phyloP scores from a whole-genome alignment of 805 yeast genomes.

The Starmerella apis region DNA sequence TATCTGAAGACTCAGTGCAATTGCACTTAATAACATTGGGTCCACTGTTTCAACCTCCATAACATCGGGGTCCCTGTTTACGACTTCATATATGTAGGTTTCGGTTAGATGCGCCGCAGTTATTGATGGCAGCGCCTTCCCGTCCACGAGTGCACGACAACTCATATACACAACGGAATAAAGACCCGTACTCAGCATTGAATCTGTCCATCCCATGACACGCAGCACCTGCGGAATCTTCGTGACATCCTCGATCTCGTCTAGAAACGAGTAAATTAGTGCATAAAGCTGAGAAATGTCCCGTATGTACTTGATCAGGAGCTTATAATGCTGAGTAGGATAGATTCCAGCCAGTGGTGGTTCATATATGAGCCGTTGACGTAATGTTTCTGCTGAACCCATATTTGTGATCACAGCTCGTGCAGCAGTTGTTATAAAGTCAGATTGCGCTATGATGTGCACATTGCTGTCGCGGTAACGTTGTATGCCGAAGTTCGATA shows the following conservation, averaged over 20 bases:
- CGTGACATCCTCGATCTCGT: conserved; percentile 25
- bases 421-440: conserved; percentile 20
- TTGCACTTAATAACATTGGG: conserved; percentile 20
- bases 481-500: conserved; percentile 29
- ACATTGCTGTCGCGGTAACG: conserved; percentile 22
- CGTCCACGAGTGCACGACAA: conserved; percentile 27
- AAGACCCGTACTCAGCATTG: conserved; percentile 25
- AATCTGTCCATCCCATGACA: conserved; percentile 29
- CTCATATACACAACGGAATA: conserved; percentile 31
- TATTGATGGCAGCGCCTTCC: conserved; percentile 29
- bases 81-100: conserved; percentile 8
- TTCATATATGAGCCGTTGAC: conserved; percentile 28
- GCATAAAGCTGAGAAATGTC: conserved; percentile 27
- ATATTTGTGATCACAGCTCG: conserved; percentile 21
- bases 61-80: not conserved
- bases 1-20: conserved; percentile 26
- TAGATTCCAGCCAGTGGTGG: conserved; percentile 31
- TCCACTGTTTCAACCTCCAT: not conserved
- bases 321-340: conserved; percentile 29
- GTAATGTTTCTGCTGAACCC: conserved; percentile 21
- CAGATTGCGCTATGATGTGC: conserved; percentile 24
- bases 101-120: conserved; percentile 28
- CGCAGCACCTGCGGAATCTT: conserved; percentile 22
- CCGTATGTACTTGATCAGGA: conserved; percentile 24
- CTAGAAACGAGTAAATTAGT: conserved; percentile 26